Conservation (phyloP, 805 yeast species). For the Candida arabinofermentans region DNA sequence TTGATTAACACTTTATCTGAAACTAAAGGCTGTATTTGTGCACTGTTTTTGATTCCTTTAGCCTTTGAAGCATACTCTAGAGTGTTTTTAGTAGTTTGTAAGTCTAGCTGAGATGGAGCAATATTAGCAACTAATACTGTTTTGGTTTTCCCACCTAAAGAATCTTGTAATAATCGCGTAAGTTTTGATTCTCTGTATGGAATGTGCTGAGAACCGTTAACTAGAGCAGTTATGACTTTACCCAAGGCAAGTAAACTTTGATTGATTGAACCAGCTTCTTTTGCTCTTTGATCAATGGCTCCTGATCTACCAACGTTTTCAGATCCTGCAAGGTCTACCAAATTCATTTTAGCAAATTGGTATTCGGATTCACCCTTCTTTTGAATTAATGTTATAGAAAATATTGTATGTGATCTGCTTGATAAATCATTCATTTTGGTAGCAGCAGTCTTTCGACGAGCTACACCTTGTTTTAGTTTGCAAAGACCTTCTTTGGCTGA, state of each 20-base stretch:
- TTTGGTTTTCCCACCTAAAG: constrained; percentile 82
- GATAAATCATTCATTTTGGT: constrained; percentile 73
- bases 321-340: constrained; percentile 94
- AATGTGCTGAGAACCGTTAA: constrained; percentile 61
- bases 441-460: constrained; percentile 60
- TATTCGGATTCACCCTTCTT: constrained; percentile 30
- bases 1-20: constrained; percentile 41
- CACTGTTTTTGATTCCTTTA: constrained; percentile 47
- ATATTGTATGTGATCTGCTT: constrained; percentile 74
- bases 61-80: constrained; percentile 56
- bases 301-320: constrained; percentile 89
- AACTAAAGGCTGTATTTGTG: constrained; percentile 43
- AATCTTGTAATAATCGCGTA: constrained; percentile 70
- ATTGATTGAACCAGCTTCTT: constrained; percentile 92
- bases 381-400: constrained; percentile 57
- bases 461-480: constrained; percentile 53
- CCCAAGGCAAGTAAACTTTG: constrained; percentile 86
- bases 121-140: constrained; percentile 86
- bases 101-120: constrained; percentile 54
- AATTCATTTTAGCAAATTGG: constrained; percentile 41
- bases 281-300: constrained; percentile 78
- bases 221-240: constrained; percentile 74
- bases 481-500: constrained; percentile 54
- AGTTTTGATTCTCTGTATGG: constrained; percentile 77
- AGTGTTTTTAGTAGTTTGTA: constrained; percentile 49